Percentiles rank a stretch among this genome's conserved stretches.
phyloP scores from a whole-genome alignment of 345 rosid genomes.

The Jatropha curcas region DNA sequence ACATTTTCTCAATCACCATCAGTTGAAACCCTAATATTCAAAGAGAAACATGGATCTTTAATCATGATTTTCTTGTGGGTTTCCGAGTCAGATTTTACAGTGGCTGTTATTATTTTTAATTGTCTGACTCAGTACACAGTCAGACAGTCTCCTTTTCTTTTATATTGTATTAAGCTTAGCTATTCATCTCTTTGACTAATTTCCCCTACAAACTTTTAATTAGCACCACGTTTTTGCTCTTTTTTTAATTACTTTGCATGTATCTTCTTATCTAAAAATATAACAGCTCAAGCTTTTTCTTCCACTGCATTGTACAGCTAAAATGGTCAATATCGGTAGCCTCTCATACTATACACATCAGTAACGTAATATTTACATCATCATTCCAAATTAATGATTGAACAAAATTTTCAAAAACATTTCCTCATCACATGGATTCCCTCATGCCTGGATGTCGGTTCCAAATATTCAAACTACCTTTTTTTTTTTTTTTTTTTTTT shows the following conservation, averaged over 20 bases:
- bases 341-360: too few relatives aligned
- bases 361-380: too few relatives aligned
- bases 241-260: too few relatives aligned
- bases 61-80: background rate
- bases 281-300: background rate
- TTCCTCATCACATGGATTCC: background rate
- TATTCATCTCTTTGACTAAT: background rate
- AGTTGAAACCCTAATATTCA: too few relatives aligned
- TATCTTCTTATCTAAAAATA: constrained; percentile 16
- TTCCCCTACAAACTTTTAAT: background rate
- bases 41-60: too few relatives aligned
- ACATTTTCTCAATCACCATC: too few relatives aligned
- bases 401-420: background rate
- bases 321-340: constrained; percentile 23
- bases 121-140: too few relatives aligned
- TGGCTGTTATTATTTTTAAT: too few relatives aligned
- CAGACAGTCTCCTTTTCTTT: too few relatives aligned
- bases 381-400: too few relatives aligned
- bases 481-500: too few relatives aligned
- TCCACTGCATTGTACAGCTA: constrained; percentile 5
- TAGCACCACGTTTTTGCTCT: background rate
- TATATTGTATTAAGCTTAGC: too few relatives aligned
- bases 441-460: background rate
- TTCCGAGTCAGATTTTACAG: background rate
- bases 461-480: background rate